Conservation (phyloP, 2,329 filamentous ascomycete genomes). For the Penicillium sp. region DNA sequence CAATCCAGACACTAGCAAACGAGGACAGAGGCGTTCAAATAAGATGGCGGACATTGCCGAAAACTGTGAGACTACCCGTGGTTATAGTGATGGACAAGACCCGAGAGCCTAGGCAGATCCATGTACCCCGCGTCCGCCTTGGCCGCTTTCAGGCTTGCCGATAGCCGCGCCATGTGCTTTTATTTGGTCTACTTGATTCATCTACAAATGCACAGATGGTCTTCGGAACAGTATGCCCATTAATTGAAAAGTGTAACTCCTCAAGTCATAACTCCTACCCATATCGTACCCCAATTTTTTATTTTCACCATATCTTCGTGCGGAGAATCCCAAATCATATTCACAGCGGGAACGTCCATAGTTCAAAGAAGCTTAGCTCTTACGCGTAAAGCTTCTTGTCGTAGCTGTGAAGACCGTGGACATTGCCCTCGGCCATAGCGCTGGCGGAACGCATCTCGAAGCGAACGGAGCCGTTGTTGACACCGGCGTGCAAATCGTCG, state of each 20-base stretch:
- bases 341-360: conserved; percentile 18
- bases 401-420: conserved; percentile 94
- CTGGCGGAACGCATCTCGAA: conserved; percentile 94
- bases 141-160: conserved; percentile 17
- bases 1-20: conserved; percentile 3
- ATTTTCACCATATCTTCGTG: conserved; percentile 32
- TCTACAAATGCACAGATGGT: background rate
- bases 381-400: conserved; percentile 99
- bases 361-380: conserved; percentile 24
- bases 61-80: background rate
- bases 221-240: conserved; percentile 17
- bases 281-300: conserved; percentile 32
- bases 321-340: conserved; percentile 20
- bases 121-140: conserved; percentile 25
- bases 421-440: conserved; percentile 92
- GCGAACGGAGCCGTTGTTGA: conserved; percentile 71
- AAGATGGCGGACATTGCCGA: conserved; percentile 13
- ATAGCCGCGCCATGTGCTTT: conserved; percentile 18
- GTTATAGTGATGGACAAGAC: conserved; percentile 15
- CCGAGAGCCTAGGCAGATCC: conserved; percentile 25
- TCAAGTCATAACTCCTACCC: conserved; percentile 31
- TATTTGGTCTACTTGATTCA: background rate
- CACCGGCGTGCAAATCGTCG: conserved; percentile 70
- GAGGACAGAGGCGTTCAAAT: background rate
- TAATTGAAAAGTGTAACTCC: conserved; percentile 25